A percentile compares a stretch with the other conserved stretches of the same genome.
phyloP scores from a whole-genome alignment of 1,284 basidiomycete genomes.

The Schizophyllum commune region DNA sequence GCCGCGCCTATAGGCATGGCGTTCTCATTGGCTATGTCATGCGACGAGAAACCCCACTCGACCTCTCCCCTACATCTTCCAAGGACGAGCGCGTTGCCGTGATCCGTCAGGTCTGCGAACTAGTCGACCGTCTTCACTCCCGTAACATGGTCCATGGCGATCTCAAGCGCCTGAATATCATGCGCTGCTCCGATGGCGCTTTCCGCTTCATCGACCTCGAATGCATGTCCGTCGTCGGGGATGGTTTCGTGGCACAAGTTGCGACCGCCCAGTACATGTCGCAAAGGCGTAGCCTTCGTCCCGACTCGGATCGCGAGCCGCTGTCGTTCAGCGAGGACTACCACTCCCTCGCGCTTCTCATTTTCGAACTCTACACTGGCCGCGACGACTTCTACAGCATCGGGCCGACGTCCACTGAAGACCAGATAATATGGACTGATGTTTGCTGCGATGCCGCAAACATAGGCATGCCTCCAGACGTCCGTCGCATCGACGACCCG shows the following conservation, averaged over 20 bases:
- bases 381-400: constrained; percentile 2
- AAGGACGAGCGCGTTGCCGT: constrained; percentile 3
- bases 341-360: constrained; percentile 2
- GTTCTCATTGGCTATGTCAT: neutral
- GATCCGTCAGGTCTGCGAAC: constrained; percentile 5
- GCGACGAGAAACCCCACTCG: constrained; percentile 3
- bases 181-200: constrained; percentile 2
- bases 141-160: constrained; percentile 7
- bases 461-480: neutral
- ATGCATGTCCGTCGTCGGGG: constrained; percentile 1
- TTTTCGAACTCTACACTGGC: constrained; percentile 3
- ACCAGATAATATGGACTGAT: neutral
- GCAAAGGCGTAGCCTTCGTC: neutral
- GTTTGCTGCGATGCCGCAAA: neutral
- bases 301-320: neutral
- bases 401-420: neutral
- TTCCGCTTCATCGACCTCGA: constrained; percentile 5
- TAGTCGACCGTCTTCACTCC: constrained; percentile 2
- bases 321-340: constrained; percentile 3
- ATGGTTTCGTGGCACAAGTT: neutral
- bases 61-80: neutral
- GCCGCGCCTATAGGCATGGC: neutral
- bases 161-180: constrained; percentile 4
- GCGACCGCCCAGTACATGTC: neutral
- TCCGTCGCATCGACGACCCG: constrained; percentile 3